phyloP scores from a whole-genome alignment of 2,329 filamentous ascomycete species.

The Hypomyces rosellus region DNA sequence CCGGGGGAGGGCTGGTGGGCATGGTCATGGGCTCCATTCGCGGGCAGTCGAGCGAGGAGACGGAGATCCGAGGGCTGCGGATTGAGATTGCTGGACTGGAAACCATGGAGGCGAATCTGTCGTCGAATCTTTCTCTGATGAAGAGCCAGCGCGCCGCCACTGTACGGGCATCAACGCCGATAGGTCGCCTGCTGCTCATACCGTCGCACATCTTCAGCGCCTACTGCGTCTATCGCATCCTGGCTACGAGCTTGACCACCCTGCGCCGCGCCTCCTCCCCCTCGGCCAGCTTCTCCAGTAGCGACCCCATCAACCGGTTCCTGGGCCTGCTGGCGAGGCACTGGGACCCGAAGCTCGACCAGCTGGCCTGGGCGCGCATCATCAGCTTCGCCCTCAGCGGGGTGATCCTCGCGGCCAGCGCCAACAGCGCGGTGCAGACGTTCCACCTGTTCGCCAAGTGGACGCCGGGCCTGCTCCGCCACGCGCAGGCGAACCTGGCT shows the following conservation, averaged over 20 bases:
- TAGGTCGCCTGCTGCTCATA: slow-evolving; percentile 58
- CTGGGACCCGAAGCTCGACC: slow-evolving; percentile 77
- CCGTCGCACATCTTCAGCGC: slow-evolving; percentile 64
- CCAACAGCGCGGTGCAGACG: slow-evolving; percentile 79
- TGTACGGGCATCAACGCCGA: slow-evolving; percentile 57
- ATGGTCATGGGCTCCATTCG: slow-evolving; percentile 68
- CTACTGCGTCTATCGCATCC: slow-evolving; percentile 80
- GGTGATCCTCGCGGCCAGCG: slow-evolving; percentile 74
- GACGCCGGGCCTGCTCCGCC: slow-evolving; percentile 63
- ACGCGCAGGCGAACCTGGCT: slow-evolving; percentile 71
- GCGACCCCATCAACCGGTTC: slow-evolving; percentile 78
- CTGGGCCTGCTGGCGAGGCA: slow-evolving; percentile 74
- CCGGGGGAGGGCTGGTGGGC: slow-evolving; percentile 47
- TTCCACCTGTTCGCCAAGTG: slow-evolving; percentile 74
- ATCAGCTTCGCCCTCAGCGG: slow-evolving; percentile 80
- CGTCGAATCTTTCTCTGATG: slow-evolving; percentile 57
- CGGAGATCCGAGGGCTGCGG: slow-evolving; percentile 56
- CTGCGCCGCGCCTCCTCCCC: slow-evolving; percentile 46
- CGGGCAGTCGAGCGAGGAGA: slow-evolving; percentile 53
- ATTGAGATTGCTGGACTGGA: slow-evolving; percentile 75
- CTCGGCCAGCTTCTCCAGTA: slow-evolving; percentile 53
- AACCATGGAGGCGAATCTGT: slow-evolving; percentile 68
- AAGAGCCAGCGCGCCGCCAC: slow-evolving; percentile 57
- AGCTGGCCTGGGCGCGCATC: slow-evolving; percentile 74
- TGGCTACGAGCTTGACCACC: slow-evolving; percentile 63